Evolutionary conservation across 2,329 filamentous ascomycete genomes (phyloP), one percentile per base, ranked within the genome.

Genomic region (Akanthomyces dipterigenus): DNA sequence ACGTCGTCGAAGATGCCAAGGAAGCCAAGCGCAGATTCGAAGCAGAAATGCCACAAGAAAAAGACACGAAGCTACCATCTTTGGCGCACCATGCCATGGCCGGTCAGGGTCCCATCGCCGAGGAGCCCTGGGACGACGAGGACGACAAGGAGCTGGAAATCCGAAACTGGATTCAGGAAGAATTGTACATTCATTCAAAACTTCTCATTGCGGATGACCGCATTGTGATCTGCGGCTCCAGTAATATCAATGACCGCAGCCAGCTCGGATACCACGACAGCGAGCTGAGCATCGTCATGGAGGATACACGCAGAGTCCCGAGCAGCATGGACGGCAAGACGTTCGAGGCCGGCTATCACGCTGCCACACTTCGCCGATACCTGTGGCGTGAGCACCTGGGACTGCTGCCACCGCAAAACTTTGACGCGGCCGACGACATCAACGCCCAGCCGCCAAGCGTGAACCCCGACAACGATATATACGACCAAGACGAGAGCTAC

Each of bases 181-280:
- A 99, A 73, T 83, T 98, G 2, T 99, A 99, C 72, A 88, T 98
- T 53, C 95, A 99, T 73, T 89, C 87, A 31, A 99, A 98, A 77
- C 81, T 97, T 40, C 82, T 95, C 66, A 93, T 97, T 66, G 89
- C 88, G 1, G 93, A 98, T 70, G 93, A 98, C 72, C 86, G 87
- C 59, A 82, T 91, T 53, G 91, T 90, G 1, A 85, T 97, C 58
- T 95, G 91, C 70, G 91, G 91, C 20, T 92, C 88, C 28, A 91
- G 90, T 65, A 98, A 97, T 74, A 81, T 97, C 68, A 98, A 97
- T 72, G 93, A 98, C 71, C 88, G 93, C 58, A 86, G 90, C 55
- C 93, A 96, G 74, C 77, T 95, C 5, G 93, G 93, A 16, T 85
- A 88, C 67, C 93, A 96, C 73, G 93, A 98, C 73, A 95, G 89